Base-by-base conservation (phyloP, 2,329 filamentous ascomycete species). In the Fusarium poae region DNA sequence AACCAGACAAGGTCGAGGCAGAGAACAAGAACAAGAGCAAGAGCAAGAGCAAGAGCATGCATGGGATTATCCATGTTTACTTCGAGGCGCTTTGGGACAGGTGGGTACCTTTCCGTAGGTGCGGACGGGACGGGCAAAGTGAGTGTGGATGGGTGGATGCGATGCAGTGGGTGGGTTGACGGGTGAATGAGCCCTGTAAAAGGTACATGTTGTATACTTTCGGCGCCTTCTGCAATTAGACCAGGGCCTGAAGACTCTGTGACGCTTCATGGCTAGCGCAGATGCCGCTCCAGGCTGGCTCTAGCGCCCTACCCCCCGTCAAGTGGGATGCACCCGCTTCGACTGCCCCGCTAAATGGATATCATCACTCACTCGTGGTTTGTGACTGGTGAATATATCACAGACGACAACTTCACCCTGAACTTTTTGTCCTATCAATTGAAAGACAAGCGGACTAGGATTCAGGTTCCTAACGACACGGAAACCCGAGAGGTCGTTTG, bases 11-110 rank as follows among this genome's bases (percentile, higher is more conserved):
- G 57, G 59, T 57, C 34, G 40, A 64, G 57, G 67, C 52, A 57
- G 43, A 50, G 57, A 70, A 51, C 57, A 43, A 52, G 51, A 43
- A 46, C 55, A 51, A 51, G 58, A 52, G 65, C 32, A 34, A 50
- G 40, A 30, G 43, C 55, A 51, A 51, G 58, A 52, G 65, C 32
- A 34, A 50, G 40, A 30, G 43, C 27, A 45, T 45, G 43, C 52
- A 57, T 49, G 52, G 57, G 66, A 43, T 30, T 10, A 40, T 52
- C 57, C 46, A 40, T 73, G 71, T 73, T 74, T 74, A 73, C 71
- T 73, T 72, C 53, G 54, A 58, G 60, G 68, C 59, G 58, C 67
- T 73, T 73, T 73, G 62, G 70, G 71, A 37, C 67, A 73, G 63
- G 71, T 48, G 52, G 48, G n/a, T 21, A 20, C 35, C 35, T 39